A percentile compares a stretch with the other conserved stretches of the same genome.
phyloP scores from a whole-genome alignment of 345 rosid species.

The Tarenaya hassleriana region DNA sequence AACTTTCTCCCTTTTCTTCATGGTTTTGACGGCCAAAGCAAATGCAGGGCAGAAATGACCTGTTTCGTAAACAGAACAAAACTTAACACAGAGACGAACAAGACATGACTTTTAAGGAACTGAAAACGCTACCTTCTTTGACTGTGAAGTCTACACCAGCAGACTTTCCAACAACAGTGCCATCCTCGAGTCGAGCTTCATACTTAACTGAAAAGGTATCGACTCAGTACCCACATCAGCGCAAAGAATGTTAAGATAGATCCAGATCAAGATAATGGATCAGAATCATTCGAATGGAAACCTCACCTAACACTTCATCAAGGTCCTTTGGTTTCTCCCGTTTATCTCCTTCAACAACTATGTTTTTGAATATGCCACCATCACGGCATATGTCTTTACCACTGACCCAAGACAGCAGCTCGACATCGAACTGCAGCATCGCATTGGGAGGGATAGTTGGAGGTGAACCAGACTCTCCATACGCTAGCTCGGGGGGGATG shows the following conservation, averaged over 20 bases:
- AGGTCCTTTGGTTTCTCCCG: constrained; percentile 67
- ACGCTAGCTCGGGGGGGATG: no score
- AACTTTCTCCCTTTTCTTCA: constrained; percentile 64
- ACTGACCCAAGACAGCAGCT: constrained; percentile 56
- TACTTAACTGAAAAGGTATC: constrained; percentile 41
- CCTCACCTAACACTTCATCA: constrained; percentile 58
- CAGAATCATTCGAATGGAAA: neutral
- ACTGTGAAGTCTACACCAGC: constrained; percentile 45
- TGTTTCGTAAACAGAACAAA: neutral
- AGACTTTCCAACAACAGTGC: constrained; percentile 35
- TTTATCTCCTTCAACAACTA: constrained; percentile 46
- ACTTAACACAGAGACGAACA: neutral
- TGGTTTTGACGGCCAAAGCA: constrained; percentile 54
- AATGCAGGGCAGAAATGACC: constrained; percentile 51
- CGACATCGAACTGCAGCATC: constrained; percentile 58
- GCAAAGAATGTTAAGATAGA: no score
- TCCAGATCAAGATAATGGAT: no score
- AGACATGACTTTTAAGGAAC: neutral
- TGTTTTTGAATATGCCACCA: constrained; percentile 63
- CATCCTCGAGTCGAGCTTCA: constrained; percentile 52
- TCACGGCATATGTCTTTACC: constrained; percentile 57
- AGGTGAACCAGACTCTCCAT: constrained; percentile 52
- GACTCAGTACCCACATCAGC: neutral
- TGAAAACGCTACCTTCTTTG: constrained; percentile 33
- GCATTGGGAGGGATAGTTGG: constrained; percentile 58